Evolutionary conservation across 345 rosid genomes (phyloP), one percentile per base, ranked within the genome.

Genomic region (Arabidopsis arenosa): DNA sequence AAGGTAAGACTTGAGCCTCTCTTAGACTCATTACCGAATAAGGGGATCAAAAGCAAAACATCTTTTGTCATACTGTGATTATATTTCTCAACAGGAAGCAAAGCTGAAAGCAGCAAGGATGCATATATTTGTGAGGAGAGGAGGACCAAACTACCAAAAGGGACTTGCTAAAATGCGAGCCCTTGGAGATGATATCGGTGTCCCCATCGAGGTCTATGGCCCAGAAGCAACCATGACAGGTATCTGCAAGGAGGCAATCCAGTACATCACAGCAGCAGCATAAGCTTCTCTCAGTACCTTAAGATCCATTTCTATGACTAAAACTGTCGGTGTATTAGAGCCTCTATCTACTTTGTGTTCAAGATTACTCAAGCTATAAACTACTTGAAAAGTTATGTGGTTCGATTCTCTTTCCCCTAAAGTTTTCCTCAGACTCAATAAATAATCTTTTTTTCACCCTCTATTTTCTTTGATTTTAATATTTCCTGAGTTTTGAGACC

Each of bases 161-260:
- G 97, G 98, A 63, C 98, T 92, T 13, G 92, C 97, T 7, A 92
- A 84, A 81, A 94, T 94, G 98, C 75, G 97, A 76, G 69, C 83
- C 26, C 93, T 92, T 18, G 97, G 88, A 32, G 92, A 90, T 55
- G 98, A 94, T 74, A 89, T 94, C 30, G 96, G 98, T 70, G 84
- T 94, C 79, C 97, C 97, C 7, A 86, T 94, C 40, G 95, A 94
- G 89, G 97, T 92, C 75, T 77, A 70, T 5, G 96, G 98, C 7
- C 97, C 97, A 7, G 93, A 93, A 80, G 97, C 93, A 63, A 88
- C 98, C 14, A 93, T 93, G 98, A 93, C 97, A 3, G 94, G 97
- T 2, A 93, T 93, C 51, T 93, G 98, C 90, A 90, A 93, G 80
- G 88, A 91, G 74, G 97, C 96, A 47, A 93, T 89, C 41, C 84